Conservation (phyloP, 306 rosid species). For the Abrus precatorius region DNA sequence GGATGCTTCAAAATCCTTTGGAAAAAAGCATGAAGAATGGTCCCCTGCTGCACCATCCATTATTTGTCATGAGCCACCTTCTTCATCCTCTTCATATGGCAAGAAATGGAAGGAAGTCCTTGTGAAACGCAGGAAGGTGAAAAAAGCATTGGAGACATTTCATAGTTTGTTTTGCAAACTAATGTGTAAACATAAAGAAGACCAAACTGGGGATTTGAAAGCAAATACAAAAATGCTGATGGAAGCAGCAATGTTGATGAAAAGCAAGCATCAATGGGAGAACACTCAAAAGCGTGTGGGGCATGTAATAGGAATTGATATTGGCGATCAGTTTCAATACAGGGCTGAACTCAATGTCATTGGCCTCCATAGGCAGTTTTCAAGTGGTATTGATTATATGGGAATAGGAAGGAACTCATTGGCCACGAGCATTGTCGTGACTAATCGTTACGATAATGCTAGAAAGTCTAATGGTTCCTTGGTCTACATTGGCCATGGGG, state of each 20-base stretch:
- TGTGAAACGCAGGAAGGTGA: constrained; percentile 34
- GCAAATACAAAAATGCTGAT: not conserved
- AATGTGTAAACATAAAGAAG: not conserved
- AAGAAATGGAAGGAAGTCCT: not conserved
- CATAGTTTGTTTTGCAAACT: not conserved
- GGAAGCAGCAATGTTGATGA: constrained; percentile 26
- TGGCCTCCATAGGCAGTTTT: constrained; percentile 57
- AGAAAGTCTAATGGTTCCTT: constrained; percentile 15
- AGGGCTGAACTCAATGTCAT: constrained; percentile 50
- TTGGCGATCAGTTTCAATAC: constrained; percentile 54
- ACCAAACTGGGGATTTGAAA: not conserved
- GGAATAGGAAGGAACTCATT: not conserved
- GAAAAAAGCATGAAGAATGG: constrained; percentile 1
- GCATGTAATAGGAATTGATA: constrained; percentile 49
- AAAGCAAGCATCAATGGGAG: constrained; percentile 4
- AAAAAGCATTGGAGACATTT: constrained; percentile 37
- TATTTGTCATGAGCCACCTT: not conserved
- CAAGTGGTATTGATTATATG: constrained; percentile 56
- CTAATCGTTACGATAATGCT: constrained; percentile 46
- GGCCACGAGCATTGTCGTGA: constrained; percentile 60
- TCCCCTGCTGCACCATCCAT: not conserved
- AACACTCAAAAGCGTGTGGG: constrained; percentile 45
- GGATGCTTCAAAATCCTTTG: not conserved
- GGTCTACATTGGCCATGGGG: constrained; percentile 58
- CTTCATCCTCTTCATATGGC: not conserved